Base-by-base conservation (phyloP, 805 yeast species). In the Candida stauntonica region DNA sequence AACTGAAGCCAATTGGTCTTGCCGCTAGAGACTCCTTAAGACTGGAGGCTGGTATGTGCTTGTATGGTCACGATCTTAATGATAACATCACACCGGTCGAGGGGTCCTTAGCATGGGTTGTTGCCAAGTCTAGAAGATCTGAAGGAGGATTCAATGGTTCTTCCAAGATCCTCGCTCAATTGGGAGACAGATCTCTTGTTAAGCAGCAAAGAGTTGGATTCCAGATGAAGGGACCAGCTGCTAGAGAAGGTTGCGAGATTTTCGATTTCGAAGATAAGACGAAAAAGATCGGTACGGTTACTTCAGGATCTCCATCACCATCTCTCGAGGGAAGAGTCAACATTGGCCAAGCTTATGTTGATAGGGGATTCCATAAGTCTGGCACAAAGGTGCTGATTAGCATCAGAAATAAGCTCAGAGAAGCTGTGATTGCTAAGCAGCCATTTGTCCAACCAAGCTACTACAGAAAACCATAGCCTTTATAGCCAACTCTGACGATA, bases 1-100 rank as follows among this genome's bases (percentile, higher is more conserved):
- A 66, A 11, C 86, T 87, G 33, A 77, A 76, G 58, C 95, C 96
- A 27, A 86, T 88, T 51, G 99, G 99, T 5, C 75, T 93, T 36
- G 99, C 98, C n/a, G 98, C 99, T 2, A 80, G 99, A 62, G 99
- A 93, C 61, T 86, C 97, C 9, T 70, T 93, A 49, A 77, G 99
- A 56, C 67, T 93, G 36, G 99, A 93, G 67, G 99, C 99, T 5
- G 99, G 99, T 23, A 86, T 93, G 96, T 93, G 99, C 63, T 71
- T 93, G 39, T 93, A 93, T 55, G 99, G 99, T 3, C 84, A 88
- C 59, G 99, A 93, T 62, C 71, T 93, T 53, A 75, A 73, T 45
- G 95, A 87, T 51, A 61, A 65, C 11, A 78, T 75, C 21, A 82
- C 96, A 3, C 99, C 99, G 9, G 77, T 91, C 4, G 94, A 88